Base-by-base conservation (phyloP, 495 filamentous ascomycete species). In the Rhizodiscina lignyota region DNA sequence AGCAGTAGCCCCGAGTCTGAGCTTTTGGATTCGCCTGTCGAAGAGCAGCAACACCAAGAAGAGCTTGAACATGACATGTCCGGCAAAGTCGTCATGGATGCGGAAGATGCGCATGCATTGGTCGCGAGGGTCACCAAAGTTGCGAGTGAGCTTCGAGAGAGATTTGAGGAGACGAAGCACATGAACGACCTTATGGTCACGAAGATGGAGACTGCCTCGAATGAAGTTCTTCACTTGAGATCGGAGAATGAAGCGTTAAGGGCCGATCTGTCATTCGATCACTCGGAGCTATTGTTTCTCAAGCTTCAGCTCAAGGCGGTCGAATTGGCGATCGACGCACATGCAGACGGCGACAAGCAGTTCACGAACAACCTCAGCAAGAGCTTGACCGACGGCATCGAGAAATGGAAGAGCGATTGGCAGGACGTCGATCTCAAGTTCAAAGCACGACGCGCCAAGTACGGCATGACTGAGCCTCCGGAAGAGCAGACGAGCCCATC, bases 111-210 rank as follows among this genome's bases (percentile, higher is more conserved):
- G n/a, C 38, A 44, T 10, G 32, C 29, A n/a, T 37, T 52, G 15
- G 37, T 49, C 33, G 36, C 31, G 2, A 21, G 26, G 24, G 31
- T 46, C 16, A 35, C 33, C 0, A 22, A 30, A 13, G 38, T 38
- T 2, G 6, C 38, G 3, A 19, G 23, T 6, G 30, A 51, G 18
- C 40, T 55, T 20, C 41, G 42, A 6, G 12, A 29, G 13, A 41
- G 52, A 17, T 42, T 44, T 32, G 44, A 39, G 12, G 52, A 55
- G 28, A 27, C 47, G 27, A 45, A 33, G 17, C 30, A 32, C 17
- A 10, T 32, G 10, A 32, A 32, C 30, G 30, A 32, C 30, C 6
- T 32, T 6, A 18, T 6, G 8, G 17, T 18, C 17, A 10, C 8
- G 8, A 6, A 16, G 8, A 6, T 32, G 10, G 10, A 18, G 10